Percentiles rank a stretch among this genome's conserved stretches.
These are phyloP conservation scores for Arthrobotrys entomopaga DNA, from an alignment of 2,329 filamentous ascomycete genomes.

Conservation along the genomic window DNA sequence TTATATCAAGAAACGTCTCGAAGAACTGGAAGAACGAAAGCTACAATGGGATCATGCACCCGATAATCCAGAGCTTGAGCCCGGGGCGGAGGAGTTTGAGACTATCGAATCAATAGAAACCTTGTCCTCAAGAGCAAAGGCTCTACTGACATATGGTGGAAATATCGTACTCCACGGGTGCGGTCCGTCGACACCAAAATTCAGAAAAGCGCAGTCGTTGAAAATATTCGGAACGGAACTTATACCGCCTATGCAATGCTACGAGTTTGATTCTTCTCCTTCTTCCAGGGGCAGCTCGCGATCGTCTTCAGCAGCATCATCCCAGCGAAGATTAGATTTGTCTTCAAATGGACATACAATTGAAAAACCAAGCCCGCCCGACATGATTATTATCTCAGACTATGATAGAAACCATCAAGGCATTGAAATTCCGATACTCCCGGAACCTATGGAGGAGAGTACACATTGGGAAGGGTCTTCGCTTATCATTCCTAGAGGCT, in stretches of 20 bases:
- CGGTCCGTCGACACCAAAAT: slow-evolving; percentile 12
- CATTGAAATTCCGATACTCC: slow-evolving; percentile 40
- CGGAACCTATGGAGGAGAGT: slow-evolving; percentile 19
- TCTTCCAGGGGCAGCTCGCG: neutral
- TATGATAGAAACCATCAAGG: slow-evolving; percentile 30
- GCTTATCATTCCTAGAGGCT: slow-evolving; percentile 2
- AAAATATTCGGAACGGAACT: slow-evolving; percentile 18
- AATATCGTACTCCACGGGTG: neutral
- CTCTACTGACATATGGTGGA: slow-evolving; percentile 7
- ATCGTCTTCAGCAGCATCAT: slow-evolving; percentile 3
- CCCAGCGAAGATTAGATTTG: neutral
- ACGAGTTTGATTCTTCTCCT: slow-evolving; percentile 23
- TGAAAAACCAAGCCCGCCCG: neutral
- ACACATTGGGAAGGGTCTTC: slow-evolving; percentile 17
- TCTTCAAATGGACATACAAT: neutral
- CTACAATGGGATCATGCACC: neutral
- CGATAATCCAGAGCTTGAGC: neutral
- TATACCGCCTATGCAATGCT: slow-evolving; percentile 10
- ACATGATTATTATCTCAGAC: slow-evolving; percentile 23
- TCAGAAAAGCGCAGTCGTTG: slow-evolving; percentile 7
- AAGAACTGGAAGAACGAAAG: neutral
- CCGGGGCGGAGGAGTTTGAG: neutral
- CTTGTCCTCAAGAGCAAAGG: slow-evolving; percentile 7
- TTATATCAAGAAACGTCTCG: neutral
- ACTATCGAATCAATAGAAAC: neutral